A percentile compares a stretch with the other conserved stretches of the same genome.
These are phyloP conservation scores for Lepidium africanum DNA, from an alignment of 345 rosid species.

Conservation along the genomic window DNA sequence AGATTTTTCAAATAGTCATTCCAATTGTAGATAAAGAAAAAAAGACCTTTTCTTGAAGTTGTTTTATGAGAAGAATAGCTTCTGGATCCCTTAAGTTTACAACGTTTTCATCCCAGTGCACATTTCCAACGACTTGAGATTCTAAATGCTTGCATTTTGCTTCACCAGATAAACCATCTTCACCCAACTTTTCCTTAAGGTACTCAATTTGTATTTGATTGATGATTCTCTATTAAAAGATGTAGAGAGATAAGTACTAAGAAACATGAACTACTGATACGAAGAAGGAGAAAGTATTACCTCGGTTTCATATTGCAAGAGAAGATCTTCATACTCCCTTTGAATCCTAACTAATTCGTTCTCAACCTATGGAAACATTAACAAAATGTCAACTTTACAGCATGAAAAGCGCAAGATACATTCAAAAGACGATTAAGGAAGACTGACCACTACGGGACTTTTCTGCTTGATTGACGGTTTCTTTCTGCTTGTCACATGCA, in stretches of 20 bases:
- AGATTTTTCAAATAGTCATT: not conserved
- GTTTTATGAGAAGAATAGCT: constrained; percentile 61
- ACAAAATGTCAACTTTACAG: constrained; percentile 21
- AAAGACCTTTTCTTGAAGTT: constrained; percentile 83
- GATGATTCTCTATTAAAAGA: constrained; percentile 43
- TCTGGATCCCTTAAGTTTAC: constrained; percentile 49
- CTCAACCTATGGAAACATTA: constrained; percentile 42
- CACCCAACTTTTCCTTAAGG: constrained; percentile 48
- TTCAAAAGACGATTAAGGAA: constrained; percentile 8
- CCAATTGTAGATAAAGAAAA: not conserved
- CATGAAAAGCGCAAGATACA: constrained; percentile 12
- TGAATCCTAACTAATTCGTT: constrained; percentile 38
- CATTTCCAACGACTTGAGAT: constrained; percentile 9
- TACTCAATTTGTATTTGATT: constrained; percentile 58
- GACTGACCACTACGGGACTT: constrained; percentile 51
- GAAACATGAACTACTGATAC: not conserved
- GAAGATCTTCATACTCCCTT: constrained; percentile 62
- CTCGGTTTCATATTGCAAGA: constrained; percentile 57
- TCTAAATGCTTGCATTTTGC: constrained; percentile 20
- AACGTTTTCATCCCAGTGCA: constrained; percentile 29
- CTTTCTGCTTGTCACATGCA: constrained; percentile 77
- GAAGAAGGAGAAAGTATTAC: constrained; percentile 30
- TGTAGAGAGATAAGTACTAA: constrained; percentile 1
- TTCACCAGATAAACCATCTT: constrained; percentile 23
- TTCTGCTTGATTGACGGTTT: constrained; percentile 50